These are phyloP conservation scores for Elaeis oleifera DNA, from an alignment of 202 grass and related monocot genomes.

Conservation along the genomic window DNA sequence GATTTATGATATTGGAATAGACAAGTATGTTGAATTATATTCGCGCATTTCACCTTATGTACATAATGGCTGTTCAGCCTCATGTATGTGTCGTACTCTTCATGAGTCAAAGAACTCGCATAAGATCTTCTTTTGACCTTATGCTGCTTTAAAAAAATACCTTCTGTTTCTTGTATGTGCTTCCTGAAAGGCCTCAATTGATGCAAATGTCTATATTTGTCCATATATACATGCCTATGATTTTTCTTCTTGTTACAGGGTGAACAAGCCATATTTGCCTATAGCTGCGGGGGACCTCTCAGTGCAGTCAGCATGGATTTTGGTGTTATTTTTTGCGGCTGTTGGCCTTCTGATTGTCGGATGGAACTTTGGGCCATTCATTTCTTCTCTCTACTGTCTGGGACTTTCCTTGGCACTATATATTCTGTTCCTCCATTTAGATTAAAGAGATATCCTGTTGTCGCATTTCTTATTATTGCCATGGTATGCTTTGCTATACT, in stretches of 20 bases:
- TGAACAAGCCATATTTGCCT: conserved; percentile 96
- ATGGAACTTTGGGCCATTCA: conserved; percentile 82
- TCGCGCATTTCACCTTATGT: neutral
- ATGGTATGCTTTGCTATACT: conserved; percentile 40
- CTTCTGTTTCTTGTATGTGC: too few species aligned
- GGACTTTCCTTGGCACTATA: conserved; percentile 97
- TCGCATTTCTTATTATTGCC: conserved; percentile 98
- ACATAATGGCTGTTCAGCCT: too few species aligned
- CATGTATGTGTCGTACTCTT: too few species aligned
- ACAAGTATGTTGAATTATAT: conserved; percentile 57
- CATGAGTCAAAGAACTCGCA: too few species aligned
- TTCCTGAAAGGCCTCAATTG: too few species aligned
- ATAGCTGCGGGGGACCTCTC: conserved; percentile 92
- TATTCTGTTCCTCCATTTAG: conserved; percentile 99
- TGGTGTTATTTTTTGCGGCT: conserved; percentile 62
- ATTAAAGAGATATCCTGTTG: conserved; percentile 83
- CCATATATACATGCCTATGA: neutral
- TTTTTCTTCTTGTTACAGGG: conserved; percentile 49
- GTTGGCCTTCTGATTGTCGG: conserved; percentile 67
- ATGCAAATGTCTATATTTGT: neutral
- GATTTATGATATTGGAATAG: conserved; percentile 92
- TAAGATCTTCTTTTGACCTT: too few species aligned
- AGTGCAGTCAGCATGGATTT: conserved; percentile 69
- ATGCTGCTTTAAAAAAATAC: too few species aligned
- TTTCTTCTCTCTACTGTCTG: conserved; percentile 84